phyloP scores from a whole-genome alignment of 441 rosid species.

The Sinapis alba region DNA sequence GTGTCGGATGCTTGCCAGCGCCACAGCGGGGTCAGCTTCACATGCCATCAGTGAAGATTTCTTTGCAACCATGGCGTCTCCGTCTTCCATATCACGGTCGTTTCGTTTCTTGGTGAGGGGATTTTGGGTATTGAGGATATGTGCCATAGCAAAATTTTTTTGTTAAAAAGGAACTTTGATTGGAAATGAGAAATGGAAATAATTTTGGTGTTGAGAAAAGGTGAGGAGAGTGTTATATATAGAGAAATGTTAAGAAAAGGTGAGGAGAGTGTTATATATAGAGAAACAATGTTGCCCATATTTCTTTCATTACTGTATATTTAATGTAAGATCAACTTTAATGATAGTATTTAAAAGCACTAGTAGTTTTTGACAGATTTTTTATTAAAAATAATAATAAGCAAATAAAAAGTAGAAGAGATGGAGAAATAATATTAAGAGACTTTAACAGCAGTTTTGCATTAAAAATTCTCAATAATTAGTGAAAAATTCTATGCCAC shows the following conservation, averaged over 20 bases:
- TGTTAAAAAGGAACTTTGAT: not conserved
- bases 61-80: slow-evolving; percentile 49
- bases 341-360: too few relatives aligned
- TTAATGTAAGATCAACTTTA: too few relatives aligned
- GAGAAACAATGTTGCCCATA: not conserved
- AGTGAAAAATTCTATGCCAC: too few relatives aligned
- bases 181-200: not conserved
- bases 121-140: slow-evolving; percentile 37
- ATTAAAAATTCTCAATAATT: too few relatives aligned
- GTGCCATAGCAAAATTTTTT: slow-evolving; percentile 53
- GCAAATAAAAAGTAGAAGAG: too few relatives aligned
- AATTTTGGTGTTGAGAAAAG: slow-evolving; percentile 3
- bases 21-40: slow-evolving; percentile 75
- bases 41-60: slow-evolving; percentile 44
- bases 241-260: too few relatives aligned
- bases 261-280: too few relatives aligned
- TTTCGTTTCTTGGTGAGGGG: slow-evolving; percentile 54
- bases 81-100: slow-evolving; percentile 46
- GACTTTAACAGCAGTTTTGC: too few relatives aligned
- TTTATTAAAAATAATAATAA: too few relatives aligned
- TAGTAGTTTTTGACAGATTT: too few relatives aligned
- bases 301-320: not conserved
- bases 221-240: slow-evolving; percentile 9
- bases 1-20: slow-evolving; percentile 76
- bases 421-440: too few relatives aligned